phyloP scores from a whole-genome alignment of 2,329 filamentous ascomycete species.

The Colletotrichum camelliae region DNA sequence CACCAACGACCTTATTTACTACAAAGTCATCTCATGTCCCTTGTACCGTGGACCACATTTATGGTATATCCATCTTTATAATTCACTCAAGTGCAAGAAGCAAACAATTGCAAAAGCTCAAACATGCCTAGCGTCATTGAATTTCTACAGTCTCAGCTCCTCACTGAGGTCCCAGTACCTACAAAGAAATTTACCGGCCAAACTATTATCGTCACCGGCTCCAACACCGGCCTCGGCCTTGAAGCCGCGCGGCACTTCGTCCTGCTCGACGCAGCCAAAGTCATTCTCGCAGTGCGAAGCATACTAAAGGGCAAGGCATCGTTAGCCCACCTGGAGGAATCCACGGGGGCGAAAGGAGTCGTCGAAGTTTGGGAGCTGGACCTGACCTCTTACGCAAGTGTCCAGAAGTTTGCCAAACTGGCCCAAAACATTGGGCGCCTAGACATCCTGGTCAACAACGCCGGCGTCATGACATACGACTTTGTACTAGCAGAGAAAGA shows the following conservation, averaged over 20 bases:
- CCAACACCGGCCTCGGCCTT: conserved; percentile 8
- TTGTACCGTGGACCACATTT: background rate
- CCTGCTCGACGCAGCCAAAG: conserved; percentile 30
- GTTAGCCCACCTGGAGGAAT: conserved; percentile 35
- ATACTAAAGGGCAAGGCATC: conserved; percentile 44
- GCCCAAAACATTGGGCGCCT: conserved; percentile 35
- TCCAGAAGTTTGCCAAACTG: conserved; percentile 40
- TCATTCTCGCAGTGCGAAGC: conserved; percentile 49
- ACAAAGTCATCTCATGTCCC: background rate
- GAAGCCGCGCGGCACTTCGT: background rate
- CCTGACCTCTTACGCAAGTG: conserved; percentile 40
- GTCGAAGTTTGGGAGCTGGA: conserved; percentile 51
- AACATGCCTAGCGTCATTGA: background rate
- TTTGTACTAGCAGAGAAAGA: conserved; percentile 37
- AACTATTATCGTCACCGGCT: conserved; percentile 9
- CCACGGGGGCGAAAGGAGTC: conserved; percentile 24
- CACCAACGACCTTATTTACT: background rate
- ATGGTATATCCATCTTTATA: background rate
- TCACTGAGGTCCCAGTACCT: background rate
- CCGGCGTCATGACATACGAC: conserved; percentile 25
- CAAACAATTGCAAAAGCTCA: background rate
- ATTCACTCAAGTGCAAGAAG: too few species aligned
- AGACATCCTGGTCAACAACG: conserved; percentile 43
- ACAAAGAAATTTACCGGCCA: background rate
- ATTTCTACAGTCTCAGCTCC: background rate